Conservation (phyloP, 371 early-diverging fungal species). For the Mortierella sp. region DNA sequence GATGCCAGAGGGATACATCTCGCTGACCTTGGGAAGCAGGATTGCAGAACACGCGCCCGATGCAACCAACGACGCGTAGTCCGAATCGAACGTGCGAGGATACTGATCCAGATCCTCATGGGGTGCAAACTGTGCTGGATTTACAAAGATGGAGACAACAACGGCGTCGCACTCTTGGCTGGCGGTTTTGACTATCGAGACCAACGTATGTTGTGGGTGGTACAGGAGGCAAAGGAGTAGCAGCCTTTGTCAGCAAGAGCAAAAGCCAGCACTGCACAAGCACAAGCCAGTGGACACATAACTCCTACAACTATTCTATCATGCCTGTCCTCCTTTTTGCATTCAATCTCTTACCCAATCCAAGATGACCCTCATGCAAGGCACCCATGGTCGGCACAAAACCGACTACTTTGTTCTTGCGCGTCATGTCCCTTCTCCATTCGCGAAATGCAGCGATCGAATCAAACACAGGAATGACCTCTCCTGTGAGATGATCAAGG, state of each 20-base stretch:
- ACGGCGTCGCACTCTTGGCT: constrained; percentile 73
- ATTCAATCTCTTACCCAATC: constrained; percentile 63
- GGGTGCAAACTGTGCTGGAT: constrained; percentile 97
- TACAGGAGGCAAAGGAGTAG: no score
- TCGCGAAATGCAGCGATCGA: constrained; percentile 70
- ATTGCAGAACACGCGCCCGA: constrained; percentile 67
- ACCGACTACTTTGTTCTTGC: constrained; percentile 68
- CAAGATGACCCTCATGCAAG: constrained; percentile 89
- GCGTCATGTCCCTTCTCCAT: constrained; percentile 69
- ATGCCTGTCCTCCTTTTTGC: background rate
- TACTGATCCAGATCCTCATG: constrained; percentile 93
- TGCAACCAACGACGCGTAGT: constrained; percentile 71
- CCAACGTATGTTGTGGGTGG: no score
- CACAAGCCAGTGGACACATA: no score
- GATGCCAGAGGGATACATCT: constrained; percentile 96
- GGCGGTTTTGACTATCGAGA: constrained; percentile 67
- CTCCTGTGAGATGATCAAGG: constrained; percentile 7
- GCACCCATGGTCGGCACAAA: constrained; percentile 95
- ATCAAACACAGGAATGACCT: constrained; percentile 69
- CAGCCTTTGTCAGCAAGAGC: no score
- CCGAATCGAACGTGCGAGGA: constrained; percentile 87
- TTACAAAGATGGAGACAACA: constrained; percentile 93
- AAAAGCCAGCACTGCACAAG: no score
- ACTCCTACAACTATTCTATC: no score
- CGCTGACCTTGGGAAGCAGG: constrained; percentile 83